Percentiles rank a stretch among this genome's conserved stretches.
Evolutionary conservation across 768 basidiomycete species (phyloP).

Genomic region (Tylopilus sp.): DNA sequence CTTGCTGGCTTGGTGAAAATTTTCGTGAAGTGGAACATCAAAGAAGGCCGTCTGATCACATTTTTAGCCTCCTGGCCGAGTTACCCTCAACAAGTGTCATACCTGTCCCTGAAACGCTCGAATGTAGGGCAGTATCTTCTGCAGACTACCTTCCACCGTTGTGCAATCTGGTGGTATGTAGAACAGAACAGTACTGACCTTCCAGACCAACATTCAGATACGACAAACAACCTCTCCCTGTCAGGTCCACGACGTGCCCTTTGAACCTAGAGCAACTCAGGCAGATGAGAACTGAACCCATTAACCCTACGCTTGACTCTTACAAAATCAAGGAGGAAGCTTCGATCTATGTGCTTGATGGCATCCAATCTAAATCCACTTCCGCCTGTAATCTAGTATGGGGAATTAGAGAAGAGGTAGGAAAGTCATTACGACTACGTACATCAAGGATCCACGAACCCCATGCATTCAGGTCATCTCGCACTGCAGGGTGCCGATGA

Average conservation of each 20-base stretch:
- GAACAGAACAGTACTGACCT: conserved; percentile 41
- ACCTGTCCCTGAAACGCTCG: conserved; percentile 65
- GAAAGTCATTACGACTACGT: neutral
- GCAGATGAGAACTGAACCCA: neutral
- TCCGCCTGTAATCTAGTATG: conserved; percentile 57
- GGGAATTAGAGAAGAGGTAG: neutral
- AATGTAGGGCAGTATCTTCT: conserved; percentile 54
- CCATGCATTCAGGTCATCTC: conserved; percentile 73
- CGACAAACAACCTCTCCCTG: conserved; percentile 54
- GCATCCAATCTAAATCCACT: conserved; percentile 85
- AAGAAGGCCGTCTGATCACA: conserved; percentile 68
- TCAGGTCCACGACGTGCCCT: conserved; percentile 44
- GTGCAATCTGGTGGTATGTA: neutral
- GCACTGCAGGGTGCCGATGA: conserved; percentile 78
- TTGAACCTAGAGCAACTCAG: conserved; percentile 42
- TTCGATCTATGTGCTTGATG: conserved; percentile 82
- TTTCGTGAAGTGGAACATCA: conserved; percentile 86
- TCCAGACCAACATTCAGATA: conserved; percentile 82
- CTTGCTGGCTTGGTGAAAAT: conserved; percentile 75
- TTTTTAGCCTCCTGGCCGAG: neutral
- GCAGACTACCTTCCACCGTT: conserved; percentile 35
- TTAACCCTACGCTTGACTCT: conserved; percentile 17
- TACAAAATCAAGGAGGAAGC: conserved; percentile 70
- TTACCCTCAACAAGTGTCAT: conserved; percentile 8
- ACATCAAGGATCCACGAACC: conserved; percentile 72